Percentiles rank a stretch among this genome's conserved stretches.
These are phyloP conservation scores for Kappamyces sp. DNA, from an alignment of 192 early-diverging fungal genomes.

Conservation along the genomic window DNA sequence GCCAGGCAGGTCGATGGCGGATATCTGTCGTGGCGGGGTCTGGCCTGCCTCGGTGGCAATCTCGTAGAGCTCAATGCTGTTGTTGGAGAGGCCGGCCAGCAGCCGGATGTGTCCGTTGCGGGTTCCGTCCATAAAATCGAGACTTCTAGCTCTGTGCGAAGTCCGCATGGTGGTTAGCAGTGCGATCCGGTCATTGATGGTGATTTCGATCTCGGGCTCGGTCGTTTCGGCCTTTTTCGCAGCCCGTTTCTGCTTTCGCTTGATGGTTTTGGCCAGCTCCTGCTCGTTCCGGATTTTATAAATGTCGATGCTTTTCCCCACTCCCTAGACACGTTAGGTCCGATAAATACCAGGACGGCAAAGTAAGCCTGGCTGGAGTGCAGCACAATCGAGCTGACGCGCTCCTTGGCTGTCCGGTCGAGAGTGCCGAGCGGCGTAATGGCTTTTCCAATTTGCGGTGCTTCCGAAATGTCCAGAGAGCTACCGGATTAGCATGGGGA, in stretches of 20 bases:
- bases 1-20: constrained; percentile 74
- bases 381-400: constrained; percentile 70
- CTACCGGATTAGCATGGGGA: constrained; percentile 17
- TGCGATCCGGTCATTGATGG: constrained; percentile 72
- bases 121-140: constrained; percentile 58
- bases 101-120: constrained; percentile 35
- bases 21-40: constrained; percentile 56
- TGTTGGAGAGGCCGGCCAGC: constrained; percentile 73
- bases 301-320: constrained; percentile 76
- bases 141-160: constrained; percentile 71
- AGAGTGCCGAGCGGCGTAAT: constrained; percentile 70
- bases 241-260: constrained; percentile 68
- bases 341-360: constrained; percentile 51
- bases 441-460: constrained; percentile 50
- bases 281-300: constrained; percentile 70
- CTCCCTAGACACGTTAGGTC: constrained; percentile 36
- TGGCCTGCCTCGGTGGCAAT: constrained; percentile 52
- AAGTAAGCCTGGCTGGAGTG: constrained; percentile 74
- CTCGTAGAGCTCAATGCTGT: constrained; percentile 74
- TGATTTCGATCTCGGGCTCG: constrained; percentile 47
- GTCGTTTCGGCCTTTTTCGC: constrained; percentile 70
- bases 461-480: constrained; percentile 17
- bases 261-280: constrained; percentile 79
- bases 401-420: constrained; percentile 73
- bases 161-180: constrained; percentile 66